Conservation (phyloP, 768 basidiomycete species). For the Mycena leptocephala region DNA sequence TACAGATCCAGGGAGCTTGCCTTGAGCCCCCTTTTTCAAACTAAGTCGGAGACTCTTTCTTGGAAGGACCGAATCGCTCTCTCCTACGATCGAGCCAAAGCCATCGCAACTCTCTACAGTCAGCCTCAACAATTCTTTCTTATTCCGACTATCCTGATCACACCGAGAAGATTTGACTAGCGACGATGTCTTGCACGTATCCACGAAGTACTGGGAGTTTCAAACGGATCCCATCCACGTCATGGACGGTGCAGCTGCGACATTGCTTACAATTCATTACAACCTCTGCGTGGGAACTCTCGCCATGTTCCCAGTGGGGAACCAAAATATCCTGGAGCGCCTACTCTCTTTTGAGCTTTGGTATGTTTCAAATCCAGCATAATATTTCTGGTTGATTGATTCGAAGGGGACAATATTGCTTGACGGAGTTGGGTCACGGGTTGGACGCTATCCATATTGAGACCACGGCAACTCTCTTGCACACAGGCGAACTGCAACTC, state of each 20-base stretch:
- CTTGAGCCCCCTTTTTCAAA: too few relatives aligned
- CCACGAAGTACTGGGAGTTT: slow-evolving; percentile 55
- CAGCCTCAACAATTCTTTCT: not conserved
- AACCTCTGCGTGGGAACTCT: too few relatives aligned
- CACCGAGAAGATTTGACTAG: slow-evolving; percentile 42
- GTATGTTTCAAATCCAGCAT: slow-evolving; percentile 40
- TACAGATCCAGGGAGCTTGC: not conserved
- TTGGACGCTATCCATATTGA: too few relatives aligned
- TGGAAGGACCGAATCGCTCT: not conserved
- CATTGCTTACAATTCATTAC: not conserved
- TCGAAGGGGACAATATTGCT: slow-evolving; percentile 58
- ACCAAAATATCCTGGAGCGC: too few relatives aligned
- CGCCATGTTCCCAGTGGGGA: too few relatives aligned
- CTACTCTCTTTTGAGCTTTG: slow-evolving; percentile 49
- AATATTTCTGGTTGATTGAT: not conserved
- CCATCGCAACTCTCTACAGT: slow-evolving; percentile 13
- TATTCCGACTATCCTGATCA: not conserved
- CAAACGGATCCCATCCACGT: slow-evolving; percentile 50
- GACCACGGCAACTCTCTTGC: slow-evolving; percentile 57
- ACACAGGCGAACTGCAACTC: slow-evolving; percentile 55
- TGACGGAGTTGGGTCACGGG: slow-evolving; percentile 65
- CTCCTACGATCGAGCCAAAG: slow-evolving; percentile 13
- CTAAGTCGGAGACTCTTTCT: not conserved
- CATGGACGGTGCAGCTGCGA: too few relatives aligned
- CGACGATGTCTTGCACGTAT: slow-evolving; percentile 49